phyloP scores from a whole-genome alignment of 306 rosid genomes.

The Arachis hypogaea region DNA sequence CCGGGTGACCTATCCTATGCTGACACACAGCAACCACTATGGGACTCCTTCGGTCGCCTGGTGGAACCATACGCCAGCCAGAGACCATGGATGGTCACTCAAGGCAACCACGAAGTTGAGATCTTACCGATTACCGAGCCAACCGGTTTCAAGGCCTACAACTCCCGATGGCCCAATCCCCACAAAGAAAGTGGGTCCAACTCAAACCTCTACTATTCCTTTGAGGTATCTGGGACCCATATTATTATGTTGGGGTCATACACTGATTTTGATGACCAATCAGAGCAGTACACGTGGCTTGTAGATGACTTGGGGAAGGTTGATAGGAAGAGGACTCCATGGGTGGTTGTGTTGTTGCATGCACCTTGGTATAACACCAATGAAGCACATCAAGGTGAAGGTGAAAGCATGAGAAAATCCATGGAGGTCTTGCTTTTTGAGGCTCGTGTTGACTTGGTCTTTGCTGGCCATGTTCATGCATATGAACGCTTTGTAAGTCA shows the following conservation, averaged over 20 bases:
- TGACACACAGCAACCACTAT: conserved; percentile 55
- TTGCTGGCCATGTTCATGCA: conserved; percentile 82
- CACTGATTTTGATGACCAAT: conserved; percentile 45
- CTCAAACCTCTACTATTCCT: conserved; percentile 75
- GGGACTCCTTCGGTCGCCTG: conserved; percentile 83
- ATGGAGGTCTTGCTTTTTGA: conserved; percentile 61
- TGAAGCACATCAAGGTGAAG: conserved; percentile 78
- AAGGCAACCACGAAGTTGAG: conserved; percentile 82
- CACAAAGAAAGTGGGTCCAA: conserved; percentile 55
- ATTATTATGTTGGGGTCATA: conserved; percentile 74
- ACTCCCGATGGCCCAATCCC: conserved; percentile 75
- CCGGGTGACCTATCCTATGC: conserved; percentile 84
- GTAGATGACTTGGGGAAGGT: conserved; percentile 49
- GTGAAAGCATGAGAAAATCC: conserved; percentile 70
- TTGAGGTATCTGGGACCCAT: conserved; percentile 53
- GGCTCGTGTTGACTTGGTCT: conserved; percentile 66
- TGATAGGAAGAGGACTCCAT: conserved; percentile 58
- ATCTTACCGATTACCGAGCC: conserved; percentile 47
- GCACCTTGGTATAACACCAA: conserved; percentile 87
- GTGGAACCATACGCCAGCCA: conserved; percentile 71
- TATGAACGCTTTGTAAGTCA: conserved; percentile 76
- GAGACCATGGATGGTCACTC: conserved; percentile 81
- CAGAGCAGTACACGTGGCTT: conserved; percentile 68
- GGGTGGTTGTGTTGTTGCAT: conserved; percentile 65
- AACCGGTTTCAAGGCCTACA: conserved; percentile 53